Evolutionary conservation across 805 yeast species (phyloP).

Genomic region (Torulaspora franciscae): DNA sequence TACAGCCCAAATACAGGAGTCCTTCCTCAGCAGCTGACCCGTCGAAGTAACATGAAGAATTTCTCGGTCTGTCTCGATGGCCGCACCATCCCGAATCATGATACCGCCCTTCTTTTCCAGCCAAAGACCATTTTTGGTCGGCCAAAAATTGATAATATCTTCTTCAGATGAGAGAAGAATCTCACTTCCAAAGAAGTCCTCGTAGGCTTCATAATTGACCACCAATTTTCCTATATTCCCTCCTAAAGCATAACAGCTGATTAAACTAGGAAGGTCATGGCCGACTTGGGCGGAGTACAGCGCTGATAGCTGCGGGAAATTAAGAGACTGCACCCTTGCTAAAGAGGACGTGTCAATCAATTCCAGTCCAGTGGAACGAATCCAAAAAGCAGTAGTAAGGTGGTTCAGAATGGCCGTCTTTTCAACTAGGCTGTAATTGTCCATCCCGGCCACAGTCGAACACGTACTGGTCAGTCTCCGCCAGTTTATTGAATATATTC

Average conservation of each 20-base stretch:
- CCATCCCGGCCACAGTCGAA: background rate
- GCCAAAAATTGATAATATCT: constrained; percentile 7
- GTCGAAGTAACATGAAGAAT: constrained; percentile 6
- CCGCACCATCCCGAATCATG: constrained; percentile 5
- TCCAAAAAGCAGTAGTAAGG: background rate
- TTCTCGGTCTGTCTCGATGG: background rate
- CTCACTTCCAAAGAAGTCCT: constrained; percentile 1
- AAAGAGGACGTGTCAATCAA: constrained; percentile 3
- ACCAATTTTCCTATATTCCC: constrained; percentile 15
- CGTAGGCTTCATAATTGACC: constrained; percentile 7
- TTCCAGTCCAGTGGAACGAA: background rate
- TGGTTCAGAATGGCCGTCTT: background rate
- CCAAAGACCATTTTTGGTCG: constrained; percentile 12
- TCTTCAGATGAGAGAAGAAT: background rate
- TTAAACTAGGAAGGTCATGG: constrained; percentile 4
- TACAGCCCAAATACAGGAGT: constrained; percentile 4
- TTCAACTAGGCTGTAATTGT: background rate
- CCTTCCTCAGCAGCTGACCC: constrained; percentile 3
- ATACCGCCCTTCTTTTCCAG: constrained; percentile 12
- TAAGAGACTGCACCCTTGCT: background rate
- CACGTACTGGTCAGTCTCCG: background rate
- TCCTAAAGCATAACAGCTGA: constrained; percentile 14
- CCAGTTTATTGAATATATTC: constrained; percentile 10
- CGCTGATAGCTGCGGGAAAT: constrained; percentile 3
- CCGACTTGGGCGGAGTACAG: constrained; percentile 11